A percentile compares a stretch with the other conserved stretches of the same genome.
phyloP scores from a whole-genome alignment of 306 rosid genomes.

The Ormosia emarginata region DNA sequence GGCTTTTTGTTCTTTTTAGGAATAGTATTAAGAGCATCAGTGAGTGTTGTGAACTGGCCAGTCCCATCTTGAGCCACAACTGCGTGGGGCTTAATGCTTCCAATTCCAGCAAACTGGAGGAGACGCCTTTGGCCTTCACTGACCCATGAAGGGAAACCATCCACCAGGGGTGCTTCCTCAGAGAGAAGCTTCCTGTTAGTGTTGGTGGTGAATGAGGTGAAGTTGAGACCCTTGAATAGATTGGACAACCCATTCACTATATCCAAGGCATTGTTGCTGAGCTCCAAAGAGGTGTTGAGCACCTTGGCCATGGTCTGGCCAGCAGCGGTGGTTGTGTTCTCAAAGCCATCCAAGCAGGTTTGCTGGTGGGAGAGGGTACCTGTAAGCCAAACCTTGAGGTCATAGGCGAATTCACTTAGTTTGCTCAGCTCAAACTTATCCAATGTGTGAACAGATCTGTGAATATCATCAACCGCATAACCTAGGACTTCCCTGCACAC shows the following conservation, averaged over 20 bases:
- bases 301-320: constrained; percentile 46
- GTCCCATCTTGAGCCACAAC: constrained; percentile 71
- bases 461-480: constrained; percentile 59
- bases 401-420: constrained; percentile 36
- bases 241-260: constrained; percentile 38
- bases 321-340: constrained; percentile 45
- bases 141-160: constrained; percentile 48
- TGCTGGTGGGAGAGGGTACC: constrained; percentile 65
- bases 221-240: constrained; percentile 12
- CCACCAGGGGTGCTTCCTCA: not conserved
- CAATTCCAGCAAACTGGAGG: not conserved
- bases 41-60: constrained; percentile 56
- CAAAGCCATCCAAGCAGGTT: constrained; percentile 73
- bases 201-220: not conserved
- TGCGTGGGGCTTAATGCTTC: constrained; percentile 32
- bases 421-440: constrained; percentile 35
- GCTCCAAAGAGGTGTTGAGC: constrained; percentile 47
- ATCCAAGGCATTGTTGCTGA: constrained; percentile 65
- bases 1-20: constrained; percentile 45
- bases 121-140: constrained; percentile 19
- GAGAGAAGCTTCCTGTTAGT: constrained; percentile 33
- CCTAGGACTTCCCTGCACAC: constrained; percentile 70
- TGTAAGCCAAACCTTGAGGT: constrained; percentile 69
- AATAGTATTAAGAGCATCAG: constrained; percentile 45
- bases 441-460: constrained; percentile 26